Evolutionary conservation across 2,329 filamentous ascomycete species (phyloP).

Genomic region (Cladosporium sp.): DNA sequence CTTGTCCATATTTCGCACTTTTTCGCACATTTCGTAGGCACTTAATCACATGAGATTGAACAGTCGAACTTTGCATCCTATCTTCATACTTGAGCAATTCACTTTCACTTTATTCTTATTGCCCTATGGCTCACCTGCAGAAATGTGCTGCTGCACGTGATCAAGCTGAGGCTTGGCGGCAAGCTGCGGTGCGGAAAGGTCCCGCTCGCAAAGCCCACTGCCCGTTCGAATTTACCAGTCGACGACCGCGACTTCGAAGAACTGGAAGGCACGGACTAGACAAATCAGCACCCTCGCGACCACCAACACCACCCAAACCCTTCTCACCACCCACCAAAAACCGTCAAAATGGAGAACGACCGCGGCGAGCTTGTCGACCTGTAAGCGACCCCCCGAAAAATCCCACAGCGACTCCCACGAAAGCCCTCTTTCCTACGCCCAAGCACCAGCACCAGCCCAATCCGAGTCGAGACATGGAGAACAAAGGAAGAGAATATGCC

Average conservation of each 20-base stretch:
- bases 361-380: slow-evolving; percentile 99
- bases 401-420: slow-evolving; percentile 8
- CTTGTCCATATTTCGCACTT: slow-evolving; percentile 11
- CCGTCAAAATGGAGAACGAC: slow-evolving; percentile 90
- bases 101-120: not conserved
- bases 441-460: not conserved
- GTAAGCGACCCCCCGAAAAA: slow-evolving; percentile 58
- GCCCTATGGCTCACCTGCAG: not conserved
- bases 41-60: slow-evolving; percentile 8
- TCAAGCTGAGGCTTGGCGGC: not conserved
- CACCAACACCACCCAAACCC: slow-evolving; percentile 14
- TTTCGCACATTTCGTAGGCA: slow-evolving; percentile 7
- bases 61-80: not conserved
- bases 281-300: slow-evolving; percentile 19
- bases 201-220: slow-evolving; percentile 18
- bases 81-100: not conserved
- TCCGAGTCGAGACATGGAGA: slow-evolving; percentile 23
- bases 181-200: not conserved
- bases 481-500: slow-evolving; percentile 31
- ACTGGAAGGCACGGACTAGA: slow-evolving; percentile 18
- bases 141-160: not conserved
- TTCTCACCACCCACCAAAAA: slow-evolving; percentile 8
- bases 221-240: slow-evolving; percentile 13
- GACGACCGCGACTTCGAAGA: slow-evolving; percentile 18
- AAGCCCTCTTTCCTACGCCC: not conserved